A percentile compares a stretch with the other conserved stretches of the same genome.
phyloP scores from a whole-genome alignment of 139 green algal species.

The Zygnema circumcarinatum region DNA sequence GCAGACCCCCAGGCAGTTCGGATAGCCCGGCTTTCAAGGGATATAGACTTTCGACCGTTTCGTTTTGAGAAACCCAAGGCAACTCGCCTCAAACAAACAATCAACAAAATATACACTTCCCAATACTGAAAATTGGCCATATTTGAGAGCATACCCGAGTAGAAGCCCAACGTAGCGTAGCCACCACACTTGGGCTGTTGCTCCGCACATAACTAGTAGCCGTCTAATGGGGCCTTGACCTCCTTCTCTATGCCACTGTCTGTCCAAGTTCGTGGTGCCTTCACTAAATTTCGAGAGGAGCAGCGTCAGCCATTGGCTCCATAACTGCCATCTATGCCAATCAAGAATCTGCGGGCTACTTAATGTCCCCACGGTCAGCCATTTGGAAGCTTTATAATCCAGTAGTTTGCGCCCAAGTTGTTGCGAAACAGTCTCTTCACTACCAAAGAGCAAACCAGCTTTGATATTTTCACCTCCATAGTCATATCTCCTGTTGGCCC shows the following conservation, averaged over 20 bases:
- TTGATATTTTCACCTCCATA: neutral
- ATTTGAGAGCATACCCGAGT: constrained; percentile 17
- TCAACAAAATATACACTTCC: too few relatives aligned
- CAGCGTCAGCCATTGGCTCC: too few relatives aligned
- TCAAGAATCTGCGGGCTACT: too few relatives aligned
- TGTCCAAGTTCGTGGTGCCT: neutral
- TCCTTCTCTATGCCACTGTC: neutral
- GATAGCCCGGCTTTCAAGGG: neutral
- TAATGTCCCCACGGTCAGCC: too few relatives aligned
- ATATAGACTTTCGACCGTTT: constrained; percentile 2
- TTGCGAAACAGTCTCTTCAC: neutral
- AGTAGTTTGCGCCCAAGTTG: neutral
- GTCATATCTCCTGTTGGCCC: neutral
- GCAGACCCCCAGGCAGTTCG: constrained; percentile 44
- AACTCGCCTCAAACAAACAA: too few relatives aligned
- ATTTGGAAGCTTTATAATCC: neutral
- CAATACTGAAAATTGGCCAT: too few relatives aligned
- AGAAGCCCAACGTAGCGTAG: constrained; percentile 9
- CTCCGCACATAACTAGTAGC: neutral
- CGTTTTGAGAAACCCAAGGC: too few relatives aligned
- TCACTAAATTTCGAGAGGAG: too few relatives aligned
- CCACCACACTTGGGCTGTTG: neutral
- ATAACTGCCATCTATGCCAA: too few relatives aligned
- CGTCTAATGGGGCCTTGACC: neutral
- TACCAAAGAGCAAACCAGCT: neutral